Base-by-base conservation (phyloP, 2,329 filamentous ascomycete species). In the Grosmannia serpens region DNA sequence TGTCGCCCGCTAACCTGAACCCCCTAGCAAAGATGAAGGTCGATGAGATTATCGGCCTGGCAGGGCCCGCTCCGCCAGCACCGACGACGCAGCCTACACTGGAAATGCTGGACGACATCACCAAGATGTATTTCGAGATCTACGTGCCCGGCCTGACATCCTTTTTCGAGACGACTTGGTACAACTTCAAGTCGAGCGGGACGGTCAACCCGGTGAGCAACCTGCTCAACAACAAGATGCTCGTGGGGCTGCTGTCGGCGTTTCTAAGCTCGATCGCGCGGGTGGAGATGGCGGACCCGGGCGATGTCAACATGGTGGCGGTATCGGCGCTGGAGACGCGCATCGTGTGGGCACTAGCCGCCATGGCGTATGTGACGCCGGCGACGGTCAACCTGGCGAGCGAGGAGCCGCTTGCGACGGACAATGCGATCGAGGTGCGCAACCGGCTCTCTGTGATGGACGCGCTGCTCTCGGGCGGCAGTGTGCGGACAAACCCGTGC, bases 81-180 rank as follows among this genome's bases (percentile, higher is more conserved):
- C 76, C 81, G 60, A 70, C 73, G 63, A 77, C 80, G 31, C 77
- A 80, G 59, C 77, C 74, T 66, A 70, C 75, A 68, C 70, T 79
- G 59, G 76, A 77, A 38, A 73, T 71, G 26, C 66, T 88, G 55
- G 82, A 85, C 65, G 85, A 90, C 67, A 83, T 90, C 60, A 84
- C 83, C 62, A 81, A 81, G 61, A 70, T 92, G 20, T 95, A 88
- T 71, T 80, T 82, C 65, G 85, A 86, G 63, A 85, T 90, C 63
- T 95, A 94, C 69, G 87, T 65, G 4, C 81, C 80, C 1, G 87
- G 84, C 9, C 80, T 94, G 53, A 85, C 89, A 70, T 80, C 81
- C 55, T 86, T 94, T 62, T 81, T 95, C 62, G 91, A 96, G 70
- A 88, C 89, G 8, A 80, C 78, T 31, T 97, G 91, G 91, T 96